A percentile compares a stretch with the other conserved stretches of the same genome.
These are phyloP conservation scores for Diaporthe citrichinensis DNA, from an alignment of 2,329 filamentous ascomycete species.

Conservation along the genomic window DNA sequence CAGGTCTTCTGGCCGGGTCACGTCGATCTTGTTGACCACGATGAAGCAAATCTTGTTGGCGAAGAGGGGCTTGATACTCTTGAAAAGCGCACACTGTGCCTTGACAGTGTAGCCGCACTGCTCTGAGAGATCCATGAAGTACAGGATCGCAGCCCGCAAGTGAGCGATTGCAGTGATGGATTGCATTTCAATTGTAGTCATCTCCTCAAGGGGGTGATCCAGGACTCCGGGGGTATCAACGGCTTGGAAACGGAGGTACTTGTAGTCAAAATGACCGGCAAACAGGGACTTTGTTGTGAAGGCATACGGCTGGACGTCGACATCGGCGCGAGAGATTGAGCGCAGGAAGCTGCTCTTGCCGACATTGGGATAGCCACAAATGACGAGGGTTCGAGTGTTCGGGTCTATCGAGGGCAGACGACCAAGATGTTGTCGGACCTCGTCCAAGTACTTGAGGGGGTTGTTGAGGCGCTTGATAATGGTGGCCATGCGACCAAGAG, in stretches of 20 bases:
- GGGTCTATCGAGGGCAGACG: constrained; percentile 99
- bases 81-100: constrained; percentile 94
- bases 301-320: constrained; percentile 97
- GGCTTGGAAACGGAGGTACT: constrained; percentile 84
- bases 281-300: constrained; percentile 99
- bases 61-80: constrained; percentile 96
- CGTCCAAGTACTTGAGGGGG: constrained; percentile 93
- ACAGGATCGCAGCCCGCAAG: constrained; percentile 92
- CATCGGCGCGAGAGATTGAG: constrained; percentile 93
- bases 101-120: constrained; percentile 95
- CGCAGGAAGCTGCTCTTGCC: constrained; percentile 97
- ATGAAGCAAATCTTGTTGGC: constrained; percentile 98
- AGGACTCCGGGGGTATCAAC: constrained; percentile 98
- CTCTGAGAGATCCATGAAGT: constrained; percentile 98
- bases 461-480: constrained; percentile 96
- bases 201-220: constrained; percentile 97
- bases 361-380: constrained; percentile 97
- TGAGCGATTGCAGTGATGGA: constrained; percentile 98
- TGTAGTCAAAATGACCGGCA: constrained; percentile 98
- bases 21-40: constrained; percentile 98
- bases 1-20: constrained; percentile 88
- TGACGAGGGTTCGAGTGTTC: constrained; percentile 94
- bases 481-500: constrained; percentile 97
- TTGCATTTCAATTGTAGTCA: constrained; percentile 99
- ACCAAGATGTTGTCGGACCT: constrained; percentile 95